Conservation (phyloP, 306 rosid genomes). For the Gleditsia sinensis region DNA sequence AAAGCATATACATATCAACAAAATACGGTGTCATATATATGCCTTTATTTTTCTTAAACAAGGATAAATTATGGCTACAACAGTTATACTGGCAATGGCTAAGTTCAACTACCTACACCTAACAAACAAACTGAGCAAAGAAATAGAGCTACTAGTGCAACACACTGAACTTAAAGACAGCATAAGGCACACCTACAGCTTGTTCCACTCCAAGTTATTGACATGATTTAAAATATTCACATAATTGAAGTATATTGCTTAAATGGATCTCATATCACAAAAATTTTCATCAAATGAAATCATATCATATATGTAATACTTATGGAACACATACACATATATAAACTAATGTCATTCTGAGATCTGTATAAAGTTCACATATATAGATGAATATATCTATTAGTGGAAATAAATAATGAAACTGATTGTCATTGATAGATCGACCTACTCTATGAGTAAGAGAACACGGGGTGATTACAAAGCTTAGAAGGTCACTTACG, state of each 20-base stretch:
- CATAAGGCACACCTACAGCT: conserved; percentile 7
- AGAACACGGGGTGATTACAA: background rate
- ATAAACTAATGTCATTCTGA: background rate
- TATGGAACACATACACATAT: background rate
- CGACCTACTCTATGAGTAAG: background rate
- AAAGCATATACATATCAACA: background rate
- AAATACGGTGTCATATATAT: background rate
- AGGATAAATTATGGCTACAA: background rate
- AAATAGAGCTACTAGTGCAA: background rate
- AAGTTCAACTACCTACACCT: conserved; percentile 11
- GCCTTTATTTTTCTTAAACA: background rate
- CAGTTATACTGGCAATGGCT: background rate
- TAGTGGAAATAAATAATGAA: background rate
- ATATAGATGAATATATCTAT: background rate
- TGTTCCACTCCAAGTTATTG: background rate
- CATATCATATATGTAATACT: background rate
- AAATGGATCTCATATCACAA: background rate
- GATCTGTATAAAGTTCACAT: background rate
- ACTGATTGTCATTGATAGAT: background rate
- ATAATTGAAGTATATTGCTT: background rate
- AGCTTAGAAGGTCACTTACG: conserved; percentile 50
- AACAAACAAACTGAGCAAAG: background rate
- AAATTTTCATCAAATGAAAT: conserved; percentile 24
- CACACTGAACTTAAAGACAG: background rate
- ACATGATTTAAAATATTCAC: background rate